Conservation (phyloP, 176 grass and related monocot species). For the Luzula sylvatica region DNA sequence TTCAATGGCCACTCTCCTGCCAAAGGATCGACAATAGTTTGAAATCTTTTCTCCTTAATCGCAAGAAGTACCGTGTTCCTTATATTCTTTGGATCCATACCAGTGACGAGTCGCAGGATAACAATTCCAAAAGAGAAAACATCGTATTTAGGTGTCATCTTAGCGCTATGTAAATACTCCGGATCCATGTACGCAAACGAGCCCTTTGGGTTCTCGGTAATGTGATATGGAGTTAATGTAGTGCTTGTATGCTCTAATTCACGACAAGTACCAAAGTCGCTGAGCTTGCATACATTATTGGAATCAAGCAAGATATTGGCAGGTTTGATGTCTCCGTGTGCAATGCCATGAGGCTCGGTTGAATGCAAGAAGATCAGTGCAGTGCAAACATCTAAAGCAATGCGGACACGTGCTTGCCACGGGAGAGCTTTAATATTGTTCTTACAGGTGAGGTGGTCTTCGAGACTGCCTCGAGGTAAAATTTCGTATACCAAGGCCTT, state of each 20-base stretch:
- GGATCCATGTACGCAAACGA: conserved; percentile 36
- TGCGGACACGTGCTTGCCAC: conserved; percentile 33
- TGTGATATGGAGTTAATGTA: conserved; percentile 14
- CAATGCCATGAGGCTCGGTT: no score
- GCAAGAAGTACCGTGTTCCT: no score
- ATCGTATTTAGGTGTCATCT: no score
- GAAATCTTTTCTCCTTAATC: no score
- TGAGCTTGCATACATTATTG: conserved; percentile 46
- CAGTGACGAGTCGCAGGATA: no score
- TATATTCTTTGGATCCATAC: no score
- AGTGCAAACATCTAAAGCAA: conserved; percentile 52
- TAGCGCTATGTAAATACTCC: no score
- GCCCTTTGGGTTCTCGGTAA: conserved; percentile 11
- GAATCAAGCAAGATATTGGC: conserved; percentile 54
- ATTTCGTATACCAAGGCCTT: conserved; percentile 53
- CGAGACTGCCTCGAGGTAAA: conserved; percentile 61
- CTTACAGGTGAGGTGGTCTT: conserved; percentile 47
- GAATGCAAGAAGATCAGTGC: conserved; percentile 59
- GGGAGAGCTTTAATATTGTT: conserved; percentile 42
- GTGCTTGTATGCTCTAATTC: conserved; percentile 15
- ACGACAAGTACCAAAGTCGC: conserved; percentile 37
- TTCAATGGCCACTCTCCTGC: no score
- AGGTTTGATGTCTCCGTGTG: conserved; percentile 55
- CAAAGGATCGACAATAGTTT: no score
- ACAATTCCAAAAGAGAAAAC: no score